A percentile compares a stretch with the other conserved stretches of the same genome.
Conservation (phyloP, 192 early-diverging fungal species). For the Gryganskiella cystojenkinii region DNA sequence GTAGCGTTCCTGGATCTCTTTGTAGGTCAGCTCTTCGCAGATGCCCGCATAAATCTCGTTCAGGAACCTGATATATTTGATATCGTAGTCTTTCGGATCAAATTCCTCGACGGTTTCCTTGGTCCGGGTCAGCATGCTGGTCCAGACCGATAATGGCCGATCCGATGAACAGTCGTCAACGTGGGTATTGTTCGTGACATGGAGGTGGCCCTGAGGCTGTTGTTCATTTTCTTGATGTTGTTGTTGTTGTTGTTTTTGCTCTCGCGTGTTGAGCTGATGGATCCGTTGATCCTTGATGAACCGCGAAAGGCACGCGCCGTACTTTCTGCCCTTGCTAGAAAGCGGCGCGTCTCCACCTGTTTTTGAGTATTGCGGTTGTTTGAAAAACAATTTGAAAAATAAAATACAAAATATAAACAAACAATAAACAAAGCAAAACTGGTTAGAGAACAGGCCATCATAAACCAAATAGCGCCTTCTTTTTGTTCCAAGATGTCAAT, state of each 20-base stretch:
- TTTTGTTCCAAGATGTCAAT: no score
- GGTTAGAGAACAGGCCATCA: no score
- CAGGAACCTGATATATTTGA: conserved; percentile 82
- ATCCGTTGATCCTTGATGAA: conserved; percentile 66
- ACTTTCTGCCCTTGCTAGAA: conserved; percentile 76
- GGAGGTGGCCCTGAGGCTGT: no score
- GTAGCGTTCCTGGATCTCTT: conserved; percentile 80
- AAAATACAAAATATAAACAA: background rate
- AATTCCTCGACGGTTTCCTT: conserved; percentile 87
- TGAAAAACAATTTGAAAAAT: background rate
- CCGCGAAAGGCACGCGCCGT: conserved; percentile 78
- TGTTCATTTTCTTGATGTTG: conserved; percentile 61
- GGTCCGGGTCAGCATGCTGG: conserved; percentile 87
- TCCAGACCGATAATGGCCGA: conserved; percentile 76
- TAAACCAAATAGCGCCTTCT: no score
- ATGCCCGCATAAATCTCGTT: conserved; percentile 91
- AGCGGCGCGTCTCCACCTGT: conserved; percentile 78
- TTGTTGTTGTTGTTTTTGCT: conserved; percentile 34
- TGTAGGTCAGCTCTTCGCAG: conserved; percentile 81
- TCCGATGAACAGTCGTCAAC: conserved; percentile 14
- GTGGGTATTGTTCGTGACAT: conserved; percentile 15
- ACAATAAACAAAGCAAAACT: background rate
- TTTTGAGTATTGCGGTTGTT: background rate
- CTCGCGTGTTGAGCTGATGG: no score
- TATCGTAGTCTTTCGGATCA: conserved; percentile 79